Percentiles rank a stretch among this genome's conserved stretches.
These are phyloP conservation scores for Carex parvula DNA, from an alignment of 176 grass and related monocot genomes.

Conservation along the genomic window DNA sequence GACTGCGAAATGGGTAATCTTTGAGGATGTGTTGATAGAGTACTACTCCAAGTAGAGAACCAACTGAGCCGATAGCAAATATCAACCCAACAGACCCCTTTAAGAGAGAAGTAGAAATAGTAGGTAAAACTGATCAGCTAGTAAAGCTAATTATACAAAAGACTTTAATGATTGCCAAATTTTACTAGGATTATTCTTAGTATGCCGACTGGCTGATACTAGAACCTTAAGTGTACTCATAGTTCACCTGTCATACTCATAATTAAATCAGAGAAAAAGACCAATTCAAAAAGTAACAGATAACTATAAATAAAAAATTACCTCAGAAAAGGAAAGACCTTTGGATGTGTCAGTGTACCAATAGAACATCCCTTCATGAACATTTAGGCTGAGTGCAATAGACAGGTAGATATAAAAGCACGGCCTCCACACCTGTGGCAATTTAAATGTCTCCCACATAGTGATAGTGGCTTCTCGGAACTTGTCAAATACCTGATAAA, in stretches of 20 bases:
- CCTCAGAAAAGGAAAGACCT: constrained; percentile 76
- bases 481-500: constrained; percentile 58
- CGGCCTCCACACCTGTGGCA: constrained; percentile 73
- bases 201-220: background rate
- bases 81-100: constrained; percentile 82
- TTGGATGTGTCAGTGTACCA: constrained; percentile 71
- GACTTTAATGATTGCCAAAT: background rate
- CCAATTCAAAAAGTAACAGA: background rate
- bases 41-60: constrained; percentile 66
- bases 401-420: constrained; percentile 85
- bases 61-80: constrained; percentile 64
- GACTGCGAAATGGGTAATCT: constrained; percentile 43
- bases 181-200: background rate
- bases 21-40: constrained; percentile 76
- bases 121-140: background rate
- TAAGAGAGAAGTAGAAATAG: constrained; percentile 27
- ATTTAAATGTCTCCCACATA: constrained; percentile 66
- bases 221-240: background rate
- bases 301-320: constrained; percentile 23
- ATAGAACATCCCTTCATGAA: constrained; percentile 97
- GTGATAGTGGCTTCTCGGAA: constrained; percentile 60
- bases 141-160: background rate
- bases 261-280: background rate
- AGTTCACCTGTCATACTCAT: background rate
- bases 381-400: constrained; percentile 65